Base-by-base conservation (phyloP, 2,329 filamentous ascomycete species). In the Microsporum ferrugineum region DNA sequence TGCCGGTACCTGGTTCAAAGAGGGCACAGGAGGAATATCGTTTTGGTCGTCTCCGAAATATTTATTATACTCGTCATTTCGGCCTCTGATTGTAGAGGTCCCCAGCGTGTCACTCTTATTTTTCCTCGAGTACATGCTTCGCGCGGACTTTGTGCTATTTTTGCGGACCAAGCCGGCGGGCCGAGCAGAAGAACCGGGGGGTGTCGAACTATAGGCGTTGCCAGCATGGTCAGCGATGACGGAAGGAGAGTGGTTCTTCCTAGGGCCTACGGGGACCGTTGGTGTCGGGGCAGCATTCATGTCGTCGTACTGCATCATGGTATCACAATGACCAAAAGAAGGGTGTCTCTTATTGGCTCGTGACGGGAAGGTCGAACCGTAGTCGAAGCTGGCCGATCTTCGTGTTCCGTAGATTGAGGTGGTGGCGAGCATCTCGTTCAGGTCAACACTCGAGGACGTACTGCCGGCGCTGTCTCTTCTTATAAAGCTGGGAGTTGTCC, bases 281-380 rank as follows among this genome's bases (percentile, higher is more conserved):
- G 92, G 92, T 41, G 87, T 92, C 12, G 92, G 91, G 31, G 91
- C 91, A 58, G 90, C 88, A 71, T 94, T 88, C 74, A 87, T 85
- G 67, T 87, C 83, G 58, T 74, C 63, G 60, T 64, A 66, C 36
- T 47, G 31, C 39, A 49, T 59, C 38, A 57, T 33, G n/a, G 45
- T 56, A 51, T 63, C 60, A 61, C 51, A 60, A 27, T 49, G 31
- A 51, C 36, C 31, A 43, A 57, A 38, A 43, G 47, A 36, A 2
- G 45, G 39, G 29, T 60, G 53, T 34, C 49, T 57, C 43, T 38
- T 31, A 51, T 56, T 38, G 47, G 38, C 58, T 57, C 33, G 51
- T 33, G 55, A 49, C 8, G 34, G 38, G 27, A 60, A 43, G 27
- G 61, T 55, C 3, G 74, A 68, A 41, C 73, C 73, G 59, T 74